Evolutionary conservation across 1,284 basidiomycete genomes (phyloP).

Genomic region (Irpex lacteus): DNA sequence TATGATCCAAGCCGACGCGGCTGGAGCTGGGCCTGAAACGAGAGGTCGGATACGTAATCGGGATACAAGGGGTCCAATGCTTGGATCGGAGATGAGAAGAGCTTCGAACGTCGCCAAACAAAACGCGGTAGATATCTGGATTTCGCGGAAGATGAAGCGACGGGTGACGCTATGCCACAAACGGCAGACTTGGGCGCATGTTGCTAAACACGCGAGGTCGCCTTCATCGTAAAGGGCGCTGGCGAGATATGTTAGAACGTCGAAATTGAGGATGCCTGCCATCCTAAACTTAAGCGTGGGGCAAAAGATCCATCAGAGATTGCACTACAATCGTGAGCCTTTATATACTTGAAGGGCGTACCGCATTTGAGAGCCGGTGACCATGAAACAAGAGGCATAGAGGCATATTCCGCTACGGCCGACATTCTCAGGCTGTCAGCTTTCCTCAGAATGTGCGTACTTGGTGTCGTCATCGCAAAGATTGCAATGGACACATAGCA

Average conservation of each 20-base stretch:
- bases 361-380: too few relatives aligned
- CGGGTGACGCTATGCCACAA: background rate
- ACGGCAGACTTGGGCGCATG: background rate
- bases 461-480: too few relatives aligned
- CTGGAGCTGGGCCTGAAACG: background rate
- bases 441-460: too few relatives aligned
- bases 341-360: too few relatives aligned
- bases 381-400: too few relatives aligned
- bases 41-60: background rate
- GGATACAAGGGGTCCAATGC: background rate
- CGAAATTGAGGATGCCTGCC: background rate
- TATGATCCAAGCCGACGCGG: background rate
- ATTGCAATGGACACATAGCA: too few relatives aligned
- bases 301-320: too few relatives aligned
- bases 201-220: background rate
- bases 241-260: background rate
- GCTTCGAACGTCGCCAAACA: background rate
- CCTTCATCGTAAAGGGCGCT: background rate
- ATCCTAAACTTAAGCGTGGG: too few relatives aligned
- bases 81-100: background rate
- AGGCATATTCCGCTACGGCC: too few relatives aligned
- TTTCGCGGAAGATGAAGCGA: background rate
- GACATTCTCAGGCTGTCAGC: too few relatives aligned
- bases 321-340: too few relatives aligned
- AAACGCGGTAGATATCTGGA: background rate